These are phyloP conservation scores for Coemansia sp. DNA, from an alignment of 192 early-diverging fungal genomes.

Conservation along the genomic window DNA sequence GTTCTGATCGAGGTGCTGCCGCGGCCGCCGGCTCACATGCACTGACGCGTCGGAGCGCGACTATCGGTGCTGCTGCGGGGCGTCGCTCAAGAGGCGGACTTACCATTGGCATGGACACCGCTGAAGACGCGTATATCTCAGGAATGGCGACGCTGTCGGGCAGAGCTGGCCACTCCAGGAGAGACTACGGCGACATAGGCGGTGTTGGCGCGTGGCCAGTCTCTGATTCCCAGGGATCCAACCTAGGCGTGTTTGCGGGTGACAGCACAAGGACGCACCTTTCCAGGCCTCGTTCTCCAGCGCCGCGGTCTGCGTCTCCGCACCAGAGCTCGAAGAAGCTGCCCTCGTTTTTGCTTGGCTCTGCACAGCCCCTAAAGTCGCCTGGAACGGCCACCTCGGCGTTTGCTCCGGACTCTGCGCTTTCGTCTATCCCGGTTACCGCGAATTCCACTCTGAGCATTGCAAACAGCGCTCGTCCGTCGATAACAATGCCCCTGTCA, in stretches of 20 bases:
- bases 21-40: slow-evolving; percentile 23
- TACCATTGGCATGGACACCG: background rate
- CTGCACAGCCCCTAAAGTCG: slow-evolving; percentile 29
- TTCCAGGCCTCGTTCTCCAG: slow-evolving; percentile 47
- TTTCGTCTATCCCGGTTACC: slow-evolving; percentile 18
- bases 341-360: slow-evolving; percentile 50
- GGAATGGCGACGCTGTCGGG: background rate
- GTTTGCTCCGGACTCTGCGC: slow-evolving; percentile 6
- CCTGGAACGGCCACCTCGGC: slow-evolving; percentile 13
- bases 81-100: background rate
- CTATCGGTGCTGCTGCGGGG: slow-evolving; percentile 14
- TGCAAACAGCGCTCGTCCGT: slow-evolving; percentile 2
- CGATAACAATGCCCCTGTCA: slow-evolving; percentile 21
- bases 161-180: background rate
- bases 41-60: slow-evolving; percentile 23
- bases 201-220: slow-evolving; percentile 43
- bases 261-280: slow-evolving; percentile 23
- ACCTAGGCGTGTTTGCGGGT: background rate
- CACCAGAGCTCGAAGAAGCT: slow-evolving; percentile 40
- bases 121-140: background rate
- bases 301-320: slow-evolving; percentile 45
- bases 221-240: background rate
- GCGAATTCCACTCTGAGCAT: slow-evolving; percentile 8
- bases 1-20: slow-evolving; percentile 29
- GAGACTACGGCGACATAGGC: slow-evolving; percentile 13